Evolutionary conservation across 169 alveolate genomes (phyloP).

Genomic region (Toxoplasma gondii): DNA sequence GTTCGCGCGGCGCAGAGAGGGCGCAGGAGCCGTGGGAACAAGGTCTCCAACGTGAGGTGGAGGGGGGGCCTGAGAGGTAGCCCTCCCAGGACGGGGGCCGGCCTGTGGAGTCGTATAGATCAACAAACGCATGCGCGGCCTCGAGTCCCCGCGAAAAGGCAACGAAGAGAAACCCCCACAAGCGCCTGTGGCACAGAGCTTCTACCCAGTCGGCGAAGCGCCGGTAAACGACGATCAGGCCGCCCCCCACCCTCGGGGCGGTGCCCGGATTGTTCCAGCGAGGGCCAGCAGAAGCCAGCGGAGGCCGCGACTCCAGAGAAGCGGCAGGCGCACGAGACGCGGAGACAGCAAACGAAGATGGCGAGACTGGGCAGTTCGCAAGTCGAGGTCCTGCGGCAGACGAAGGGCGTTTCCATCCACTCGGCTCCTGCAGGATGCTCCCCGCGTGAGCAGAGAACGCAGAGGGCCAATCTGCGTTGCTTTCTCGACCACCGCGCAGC

Average conservation of each 20-base stretch:
- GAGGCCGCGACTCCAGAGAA: no score
- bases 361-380: no score
- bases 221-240: not conserved
- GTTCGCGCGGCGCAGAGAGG: not conserved
- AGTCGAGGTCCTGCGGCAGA: no score
- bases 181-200: not conserved
- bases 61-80: not conserved
- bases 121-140: not conserved
- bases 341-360: no score
- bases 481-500: no score
- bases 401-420: no score
- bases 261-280: not conserved
- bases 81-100: not conserved
- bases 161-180: not conserved
- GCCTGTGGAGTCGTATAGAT: not conserved
- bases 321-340: no score
- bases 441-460: no score
- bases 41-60: not conserved
- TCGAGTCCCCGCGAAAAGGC: conserved; percentile 16
- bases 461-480: no score
- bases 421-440: no score
- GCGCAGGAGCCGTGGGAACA: not conserved
- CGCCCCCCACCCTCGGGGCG: not conserved
- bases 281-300: not conserved
- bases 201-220: not conserved